Percentiles rank a stretch among this genome's conserved stretches.
phyloP scores from a whole-genome alignment of 352 stramenopile genomes.

The Pilasporangium apinafurcum region DNA sequence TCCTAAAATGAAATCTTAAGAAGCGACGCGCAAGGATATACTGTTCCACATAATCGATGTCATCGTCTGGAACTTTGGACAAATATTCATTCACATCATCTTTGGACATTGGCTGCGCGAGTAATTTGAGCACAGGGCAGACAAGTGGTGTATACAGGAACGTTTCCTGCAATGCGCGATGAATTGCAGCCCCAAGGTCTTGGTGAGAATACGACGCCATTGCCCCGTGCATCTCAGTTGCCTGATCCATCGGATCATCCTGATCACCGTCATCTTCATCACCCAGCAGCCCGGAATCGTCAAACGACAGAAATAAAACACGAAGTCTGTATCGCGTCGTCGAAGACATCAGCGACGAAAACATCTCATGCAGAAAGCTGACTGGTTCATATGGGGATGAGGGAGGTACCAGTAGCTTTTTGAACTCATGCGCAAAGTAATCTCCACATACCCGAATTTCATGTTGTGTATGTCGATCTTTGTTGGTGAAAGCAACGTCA shows the following conservation, averaged over 20 bases:
- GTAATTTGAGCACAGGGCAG: slow-evolving; percentile 12
- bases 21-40: slow-evolving; percentile 52
- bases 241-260: slow-evolving; percentile 10
- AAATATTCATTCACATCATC: slow-evolving; percentile 8
- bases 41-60: slow-evolving; percentile 47
- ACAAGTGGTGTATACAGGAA: slow-evolving; percentile 32
- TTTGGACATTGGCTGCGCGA: slow-evolving; percentile 1
- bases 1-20: slow-evolving; percentile 34
- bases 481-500: slow-evolving; percentile 16
- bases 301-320: slow-evolving; percentile 55
- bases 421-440: slow-evolving; percentile 45
- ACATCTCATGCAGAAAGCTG: slow-evolving; percentile 38
- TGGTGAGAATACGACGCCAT: slow-evolving; percentile 61
- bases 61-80: slow-evolving; percentile 13
- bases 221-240: slow-evolving; percentile 5
- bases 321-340: slow-evolving; percentile 53
- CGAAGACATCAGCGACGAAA: slow-evolving; percentile 50
- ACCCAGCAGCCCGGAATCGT: too few species aligned
- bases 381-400: slow-evolving; percentile 1
- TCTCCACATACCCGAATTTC: slow-evolving; percentile 28
- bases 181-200: slow-evolving; percentile 71
- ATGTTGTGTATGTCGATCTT: slow-evolving; percentile 26
- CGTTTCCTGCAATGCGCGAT: slow-evolving; percentile 53
- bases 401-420: slow-evolving; percentile 15
- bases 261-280: slow-evolving; percentile 9